Evolutionary conservation across 495 filamentous ascomycete genomes (phyloP), one percentile per base, ranked within the genome.

Genomic region (Neurospora cerealis): DNA sequence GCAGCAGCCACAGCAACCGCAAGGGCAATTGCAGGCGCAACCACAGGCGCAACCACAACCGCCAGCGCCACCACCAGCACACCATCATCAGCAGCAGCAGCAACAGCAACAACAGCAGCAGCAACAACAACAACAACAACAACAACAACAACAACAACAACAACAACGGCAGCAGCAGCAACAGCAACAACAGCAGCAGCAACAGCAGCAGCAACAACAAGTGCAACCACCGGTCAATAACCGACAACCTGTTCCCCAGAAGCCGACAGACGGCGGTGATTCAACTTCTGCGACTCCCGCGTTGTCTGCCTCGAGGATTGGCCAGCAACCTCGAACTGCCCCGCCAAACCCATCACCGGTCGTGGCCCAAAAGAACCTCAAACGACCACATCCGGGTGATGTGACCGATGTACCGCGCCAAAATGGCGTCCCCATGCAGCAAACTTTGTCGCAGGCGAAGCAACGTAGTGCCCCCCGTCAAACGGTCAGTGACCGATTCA

Each of bases 331-430:
- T n/a, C 70, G 70, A 42, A 69, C 39, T n/a, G 41, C 69, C 19
- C 69, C 74, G 24, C 62, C 73, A 11, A 78, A 77, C 71, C 75
- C 74, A 15, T 74, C 78, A 7, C 77, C 79, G 28, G 77, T 73
- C 21, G 72, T 78, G 36, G 69, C 41, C 10, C 70, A 76, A n/a
- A 83, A 80, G 42, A 79, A 70, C 36, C 77, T 83, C 42, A 93
- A 93, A 80, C 87, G 91, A 71, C 78, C 87, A 9, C 87, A 83
- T 72, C 86, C 85, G 48, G 92, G 94, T 73, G 92, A 94, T 77
- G 78, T 86, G 9, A 79, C 84, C 19, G 91, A 92, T 73, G 82
- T 85, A 34, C 84, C 84, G 36, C 86, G 85, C 71, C 83, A 88
- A 46, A 74, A 80, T 24, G 75, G 77, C 74, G 78, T 76, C 71